Base-by-base conservation (phyloP, 2,329 filamentous ascomycete genomes). In the Pseudomassariella vexata region DNA sequence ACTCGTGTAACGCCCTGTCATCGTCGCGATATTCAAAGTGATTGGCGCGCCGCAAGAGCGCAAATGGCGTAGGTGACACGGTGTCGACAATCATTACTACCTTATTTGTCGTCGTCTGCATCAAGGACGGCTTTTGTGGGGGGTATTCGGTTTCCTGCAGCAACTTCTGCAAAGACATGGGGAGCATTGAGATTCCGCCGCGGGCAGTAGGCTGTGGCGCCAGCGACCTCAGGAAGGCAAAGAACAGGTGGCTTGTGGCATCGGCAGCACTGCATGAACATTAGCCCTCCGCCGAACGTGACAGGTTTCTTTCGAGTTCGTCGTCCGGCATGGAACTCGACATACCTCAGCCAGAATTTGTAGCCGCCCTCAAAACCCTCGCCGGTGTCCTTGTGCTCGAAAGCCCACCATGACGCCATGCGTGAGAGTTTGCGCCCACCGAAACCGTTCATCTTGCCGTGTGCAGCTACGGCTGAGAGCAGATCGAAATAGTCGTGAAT, bases 321-420 rank as follows among this genome's bases (percentile, higher is more conserved):
- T n/a, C n/a, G n/a, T n/a, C n/a, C n/a, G n/a, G n/a, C n/a, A n/a
- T n/a, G 24, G 22, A 35, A 38, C 17, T 33, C 19, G 48, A 30
- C 76, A 59, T 65, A 89, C 83, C 67, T 80, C 46, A 82, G 68
- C 89, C 92, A 98, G 26, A 78, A 77, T 52, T 84, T 85, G 61
- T 98, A 98, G 34, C 90, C 89, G 24, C 86, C 86, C 46, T 96
- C 92, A 48, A 98, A 98, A 11, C 92, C 92, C 54, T 84, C 90
- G 24, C 84, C 85, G 6, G 79, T 79, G 54, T 96, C 89, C 28
- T 70, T 76, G 45, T 94, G 86, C 51, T 95, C 90, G 55, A 98
- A 98, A 1, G 90, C 88, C 92, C 92, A 98, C 92, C 92, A 98
- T 27, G 89, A 88, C 24, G 90, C 92, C 73, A 94, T 86, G 45